Conservation (phyloP, 495 filamentous ascomycete genomes). For the Xanthoparmelia taractica region DNA sequence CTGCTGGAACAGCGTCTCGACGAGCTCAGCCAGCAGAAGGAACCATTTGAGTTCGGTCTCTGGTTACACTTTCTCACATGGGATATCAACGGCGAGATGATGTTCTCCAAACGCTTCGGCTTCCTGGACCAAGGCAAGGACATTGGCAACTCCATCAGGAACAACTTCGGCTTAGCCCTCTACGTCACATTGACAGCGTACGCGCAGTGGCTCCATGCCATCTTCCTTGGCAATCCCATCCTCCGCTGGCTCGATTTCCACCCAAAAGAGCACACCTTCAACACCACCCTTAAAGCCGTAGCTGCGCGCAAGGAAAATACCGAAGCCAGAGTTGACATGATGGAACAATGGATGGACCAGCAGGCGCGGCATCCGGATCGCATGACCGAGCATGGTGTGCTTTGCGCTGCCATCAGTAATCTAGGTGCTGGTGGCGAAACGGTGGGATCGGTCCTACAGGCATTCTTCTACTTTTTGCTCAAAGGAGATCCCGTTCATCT, state of each 20-base stretch:
- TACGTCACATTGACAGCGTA: background rate
- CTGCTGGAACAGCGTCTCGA: constrained; percentile 31
- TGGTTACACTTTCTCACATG: constrained; percentile 38
- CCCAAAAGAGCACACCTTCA: constrained; percentile 38
- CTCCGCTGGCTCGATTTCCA: constrained; percentile 35
- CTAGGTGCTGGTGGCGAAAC: constrained; percentile 43
- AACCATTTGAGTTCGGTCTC: constrained; percentile 29
- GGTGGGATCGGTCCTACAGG: constrained; percentile 34
- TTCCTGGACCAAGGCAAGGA: background rate
- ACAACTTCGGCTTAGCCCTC: background rate
- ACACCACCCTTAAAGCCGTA: constrained; percentile 37
- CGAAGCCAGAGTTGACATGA: constrained; percentile 36
- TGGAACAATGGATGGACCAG: constrained; percentile 39
- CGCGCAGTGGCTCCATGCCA: background rate
- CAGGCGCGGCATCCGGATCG: constrained; percentile 34
- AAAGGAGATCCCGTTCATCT: background rate
- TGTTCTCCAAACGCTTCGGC: constrained; percentile 26
- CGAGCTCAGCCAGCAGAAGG: constrained; percentile 21
- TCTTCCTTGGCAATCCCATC: constrained; percentile 15
- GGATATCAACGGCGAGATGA: constrained; percentile 33
- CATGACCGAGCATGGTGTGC: constrained; percentile 37
- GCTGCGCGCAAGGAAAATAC: constrained; percentile 34
- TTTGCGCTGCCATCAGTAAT: constrained; percentile 34
- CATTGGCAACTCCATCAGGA: background rate
- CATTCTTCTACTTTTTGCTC: constrained; percentile 34